Percentiles rank a stretch among this genome's conserved stretches.
Evolutionary conservation across 2,329 filamentous ascomycete species (phyloP).

Genomic region (Lizonia empirigonia): DNA sequence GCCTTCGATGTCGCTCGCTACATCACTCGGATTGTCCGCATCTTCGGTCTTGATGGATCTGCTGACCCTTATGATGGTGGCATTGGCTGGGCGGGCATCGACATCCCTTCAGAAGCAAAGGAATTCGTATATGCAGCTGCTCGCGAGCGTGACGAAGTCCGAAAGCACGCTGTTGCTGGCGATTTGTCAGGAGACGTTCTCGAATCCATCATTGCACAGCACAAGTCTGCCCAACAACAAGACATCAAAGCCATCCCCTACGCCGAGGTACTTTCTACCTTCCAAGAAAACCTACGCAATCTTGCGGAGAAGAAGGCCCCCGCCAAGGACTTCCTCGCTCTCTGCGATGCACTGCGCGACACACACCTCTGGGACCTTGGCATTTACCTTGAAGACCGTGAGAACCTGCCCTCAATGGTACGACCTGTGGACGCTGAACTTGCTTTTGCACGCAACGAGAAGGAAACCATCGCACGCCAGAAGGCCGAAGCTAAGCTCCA

Average conservation of each 20-base stretch:
- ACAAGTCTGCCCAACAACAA: constrained; percentile 37
- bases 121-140: constrained; percentile 66
- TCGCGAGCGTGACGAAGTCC: constrained; percentile 62
- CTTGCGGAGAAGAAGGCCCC: constrained; percentile 57
- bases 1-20: constrained; percentile 69
- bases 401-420: constrained; percentile 74
- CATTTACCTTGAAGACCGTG: constrained; percentile 86
- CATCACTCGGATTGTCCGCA: constrained; percentile 82
- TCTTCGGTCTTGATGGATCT: constrained; percentile 77
- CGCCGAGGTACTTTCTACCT: constrained; percentile 55
- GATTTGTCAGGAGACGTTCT: constrained; percentile 35
- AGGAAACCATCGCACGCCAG: constrained; percentile 54
- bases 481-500: constrained; percentile 54
- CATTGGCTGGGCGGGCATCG: constrained; percentile 70
- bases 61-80: constrained; percentile 51
- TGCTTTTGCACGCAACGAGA: constrained; percentile 58
- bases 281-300: constrained; percentile 66
- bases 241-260: constrained; percentile 50
- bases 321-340: constrained; percentile 73
- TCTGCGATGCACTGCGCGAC: constrained; percentile 77
- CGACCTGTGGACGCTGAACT: constrained; percentile 67
- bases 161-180: constrained; percentile 60
- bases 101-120: constrained; percentile 64
- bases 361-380: constrained; percentile 79
- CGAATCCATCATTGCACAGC: constrained; percentile 49